Base-by-base conservation (phyloP, 192 early-diverging fungal genomes). In the Physocladia obscura region DNA sequence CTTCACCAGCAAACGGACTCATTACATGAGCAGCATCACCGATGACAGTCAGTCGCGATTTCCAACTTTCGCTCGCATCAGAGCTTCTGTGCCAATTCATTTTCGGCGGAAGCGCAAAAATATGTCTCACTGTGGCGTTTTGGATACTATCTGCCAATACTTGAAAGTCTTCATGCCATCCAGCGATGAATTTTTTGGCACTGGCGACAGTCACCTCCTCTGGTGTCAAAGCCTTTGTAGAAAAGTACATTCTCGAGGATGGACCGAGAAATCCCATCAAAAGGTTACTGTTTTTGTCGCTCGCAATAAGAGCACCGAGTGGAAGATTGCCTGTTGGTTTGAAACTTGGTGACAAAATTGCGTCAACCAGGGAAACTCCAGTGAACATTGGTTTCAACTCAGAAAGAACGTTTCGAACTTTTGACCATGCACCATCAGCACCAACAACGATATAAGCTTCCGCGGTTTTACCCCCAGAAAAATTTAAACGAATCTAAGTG, bases 401-500 rank as follows among this genome's bases (percentile, higher is more conserved):
- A 21, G 80, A 65, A 2, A 84, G 39, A 4, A 82, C 44, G 1
- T 26, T 21, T 0, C 84, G 72, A 17, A 84, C 71, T n/a, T 71
- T 69, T 24, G 82, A 84, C 84, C 84, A 86, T 11, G 80, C 79
- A 5, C 84, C 84, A 67, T 86, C 84, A 27, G 81, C 79, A n/a
- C 82, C 83, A 21, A 85, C 65, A 1, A 85, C 75, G 8, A 84
- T 27, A 57, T 82, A 77, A 30, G 70, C 61, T 15, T 27, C 49
- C 32, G 49, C 49, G 22, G 31, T 29, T 3, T 8, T 35, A 4
- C 57, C 57, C 8, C 22, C 34, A 8, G 31, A 22, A 22, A 58
- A 58, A 8, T 8, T 27, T 11, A 58, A 22, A 22, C 15, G 13
- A 22, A 58, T 27, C 6, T 22, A 11, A 4, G n/a, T n/a, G n/a